Conservation (phyloP, 2,329 filamentous ascomycete genomes). For the Fusarium dimerum region DNA sequence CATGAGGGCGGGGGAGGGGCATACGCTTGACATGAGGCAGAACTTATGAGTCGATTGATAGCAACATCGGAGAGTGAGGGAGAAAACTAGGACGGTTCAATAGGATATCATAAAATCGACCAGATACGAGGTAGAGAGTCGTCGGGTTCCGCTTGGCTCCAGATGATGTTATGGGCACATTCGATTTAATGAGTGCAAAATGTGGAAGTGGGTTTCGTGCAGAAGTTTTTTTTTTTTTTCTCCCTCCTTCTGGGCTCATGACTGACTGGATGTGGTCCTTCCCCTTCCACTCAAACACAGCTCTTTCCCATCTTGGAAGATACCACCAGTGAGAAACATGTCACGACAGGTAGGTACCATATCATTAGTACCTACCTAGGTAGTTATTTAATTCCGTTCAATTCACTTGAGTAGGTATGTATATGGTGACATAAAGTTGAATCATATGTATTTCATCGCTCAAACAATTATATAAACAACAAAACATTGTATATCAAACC, state of each 20-base stretch:
- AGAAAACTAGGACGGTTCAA: not conserved
- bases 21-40: constrained; percentile 12
- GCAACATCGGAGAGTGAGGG: not conserved
- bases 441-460: not conserved
- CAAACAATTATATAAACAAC: not conserved
- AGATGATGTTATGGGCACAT: too few species aligned
- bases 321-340: too few species aligned
- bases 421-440: not conserved
- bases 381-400: too few species aligned
- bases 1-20: constrained; percentile 30
- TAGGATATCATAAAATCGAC: too few species aligned
- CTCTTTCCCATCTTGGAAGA: too few species aligned
- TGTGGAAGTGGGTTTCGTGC: not conserved
- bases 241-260: too few species aligned
- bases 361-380: too few species aligned
- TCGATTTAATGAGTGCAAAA: not conserved
- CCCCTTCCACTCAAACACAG: not conserved
- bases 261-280: not conserved
- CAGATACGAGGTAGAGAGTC: too few species aligned
- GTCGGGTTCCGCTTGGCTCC: too few species aligned
- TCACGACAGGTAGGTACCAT: too few species aligned
- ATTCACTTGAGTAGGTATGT: not conserved
- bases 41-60: not conserved
- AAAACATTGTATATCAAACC: not conserved
- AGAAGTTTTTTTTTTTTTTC: not conserved